Percentiles rank a stretch among this genome's conserved stretches.
Conservation (phyloP, 805 yeast species). For the Candida verbasci region DNA sequence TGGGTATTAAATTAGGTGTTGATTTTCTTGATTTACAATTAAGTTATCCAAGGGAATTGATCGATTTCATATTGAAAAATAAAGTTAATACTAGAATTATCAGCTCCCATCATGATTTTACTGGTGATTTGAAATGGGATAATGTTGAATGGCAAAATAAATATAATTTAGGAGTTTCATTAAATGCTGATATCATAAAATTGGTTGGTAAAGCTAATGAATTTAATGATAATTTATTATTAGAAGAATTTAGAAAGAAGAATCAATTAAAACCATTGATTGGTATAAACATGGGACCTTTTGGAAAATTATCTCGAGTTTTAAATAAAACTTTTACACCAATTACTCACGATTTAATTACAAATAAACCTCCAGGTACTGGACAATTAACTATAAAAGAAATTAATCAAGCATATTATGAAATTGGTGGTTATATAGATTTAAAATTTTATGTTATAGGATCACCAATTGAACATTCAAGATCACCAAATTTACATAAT, state of each 20-base stretch:
- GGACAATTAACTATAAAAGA: conserved; percentile 69
- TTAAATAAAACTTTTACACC: conserved; percentile 78
- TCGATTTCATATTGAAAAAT: conserved; percentile 46
- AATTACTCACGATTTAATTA: conserved; percentile 67
- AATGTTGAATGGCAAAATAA: conserved; percentile 70
- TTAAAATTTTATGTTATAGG: conserved; percentile 75
- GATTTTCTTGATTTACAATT: conserved; percentile 80
- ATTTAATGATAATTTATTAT: conserved; percentile 61
- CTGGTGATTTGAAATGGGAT: conserved; percentile 61
- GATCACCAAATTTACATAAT: conserved; percentile 84
- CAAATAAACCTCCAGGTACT: conserved; percentile 55
- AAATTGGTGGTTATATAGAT: conserved; percentile 58
- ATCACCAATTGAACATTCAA: conserved; percentile 76
- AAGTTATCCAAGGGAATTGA: conserved; percentile 54
- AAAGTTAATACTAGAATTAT: conserved; percentile 67
- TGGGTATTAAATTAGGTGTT: conserved; percentile 75
- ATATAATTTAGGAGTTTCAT: conserved; percentile 59
- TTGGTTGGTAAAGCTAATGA: conserved; percentile 73
- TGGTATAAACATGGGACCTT: conserved; percentile 75
- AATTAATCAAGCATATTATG: conserved; percentile 52
- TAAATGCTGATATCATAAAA: conserved; percentile 72
- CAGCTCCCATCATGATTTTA: conserved; percentile 77
- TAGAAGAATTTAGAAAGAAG: conserved; percentile 63
- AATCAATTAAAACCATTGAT: conserved; percentile 64
- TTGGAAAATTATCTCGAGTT: conserved; percentile 77